phyloP scores from a whole-genome alignment of 768 basidiomycete species.

The Podaxis sp. region DNA sequence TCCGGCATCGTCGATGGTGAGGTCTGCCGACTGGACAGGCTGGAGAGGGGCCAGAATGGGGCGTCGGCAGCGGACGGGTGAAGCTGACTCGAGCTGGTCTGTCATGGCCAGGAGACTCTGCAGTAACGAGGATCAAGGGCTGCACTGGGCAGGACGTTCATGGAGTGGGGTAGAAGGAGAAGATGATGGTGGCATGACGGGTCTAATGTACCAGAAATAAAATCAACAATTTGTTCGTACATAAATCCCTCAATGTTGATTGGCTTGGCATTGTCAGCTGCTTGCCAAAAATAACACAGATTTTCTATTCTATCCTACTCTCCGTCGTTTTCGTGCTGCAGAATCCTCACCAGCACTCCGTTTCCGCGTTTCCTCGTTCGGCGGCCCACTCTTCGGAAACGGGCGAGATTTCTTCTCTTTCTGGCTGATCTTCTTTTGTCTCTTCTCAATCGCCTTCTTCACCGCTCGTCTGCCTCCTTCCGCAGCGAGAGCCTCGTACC shows the following conservation, averaged over 20 bases:
- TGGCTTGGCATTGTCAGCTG: not conserved
- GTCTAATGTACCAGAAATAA: slow-evolving; percentile 2
- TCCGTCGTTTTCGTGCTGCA: slow-evolving; percentile 18
- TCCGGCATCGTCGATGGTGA: slow-evolving; percentile 21
- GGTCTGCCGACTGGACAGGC: slow-evolving; percentile 16
- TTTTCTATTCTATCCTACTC: slow-evolving; percentile 7
- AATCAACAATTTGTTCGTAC: slow-evolving; percentile 2
- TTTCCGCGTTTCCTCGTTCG: slow-evolving; percentile 15
- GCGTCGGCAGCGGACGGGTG: not conserved
- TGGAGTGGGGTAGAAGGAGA: slow-evolving; percentile 9
- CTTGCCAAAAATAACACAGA: slow-evolving; percentile 1
- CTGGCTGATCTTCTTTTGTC: slow-evolving; percentile 80
- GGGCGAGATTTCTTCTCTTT: slow-evolving; percentile 90
- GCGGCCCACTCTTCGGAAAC: slow-evolving; percentile 35
- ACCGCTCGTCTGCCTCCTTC: slow-evolving; percentile 80
- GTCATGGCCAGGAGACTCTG: slow-evolving; percentile 8
- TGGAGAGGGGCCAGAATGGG: slow-evolving; percentile 9
- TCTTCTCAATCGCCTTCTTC: slow-evolving; percentile 87
- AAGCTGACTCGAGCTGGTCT: not conserved
- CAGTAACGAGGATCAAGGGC: slow-evolving; percentile 1
- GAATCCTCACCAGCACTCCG: slow-evolving; percentile 14
- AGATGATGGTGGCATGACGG: not conserved
- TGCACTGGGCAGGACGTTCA: slow-evolving; percentile 9
- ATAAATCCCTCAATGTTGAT: not conserved
- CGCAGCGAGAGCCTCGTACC: slow-evolving; percentile 75